Percentiles rank a stretch among this genome's conserved stretches.
These are phyloP conservation scores for Penicillium steckii DNA, from an alignment of 495 filamentous ascomycete species.

Conservation along the genomic window DNA sequence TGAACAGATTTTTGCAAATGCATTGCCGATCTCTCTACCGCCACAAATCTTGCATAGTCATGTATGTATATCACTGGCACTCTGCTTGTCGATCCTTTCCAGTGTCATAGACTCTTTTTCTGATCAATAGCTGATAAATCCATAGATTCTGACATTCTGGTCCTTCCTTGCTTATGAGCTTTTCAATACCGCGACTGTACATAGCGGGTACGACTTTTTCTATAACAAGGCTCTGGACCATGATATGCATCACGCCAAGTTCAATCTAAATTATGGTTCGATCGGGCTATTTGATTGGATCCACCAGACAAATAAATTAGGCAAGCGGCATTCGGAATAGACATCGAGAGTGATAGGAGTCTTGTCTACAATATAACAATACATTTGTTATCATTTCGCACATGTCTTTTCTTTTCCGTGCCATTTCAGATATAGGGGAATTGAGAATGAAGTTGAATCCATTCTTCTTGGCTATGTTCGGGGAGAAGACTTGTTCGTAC, in stretches of 20 bases:
- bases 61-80: slow-evolving; percentile 17
- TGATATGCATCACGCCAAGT: slow-evolving; percentile 51
- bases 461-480: too few species aligned
- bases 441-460: too few species aligned
- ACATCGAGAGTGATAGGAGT: too few species aligned
- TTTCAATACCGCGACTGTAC: slow-evolving; percentile 50
- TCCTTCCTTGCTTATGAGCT: slow-evolving; percentile 44
- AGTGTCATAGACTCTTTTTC: too few species aligned
- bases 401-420: too few species aligned
- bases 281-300: slow-evolving; percentile 37
- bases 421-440: too few species aligned
- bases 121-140: background rate
- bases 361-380: too few species aligned
- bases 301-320: slow-evolving; percentile 35
- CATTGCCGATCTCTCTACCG: slow-evolving; percentile 52
- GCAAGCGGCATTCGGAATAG: slow-evolving; percentile 20
- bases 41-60: slow-evolving; percentile 46
- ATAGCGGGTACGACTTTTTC: slow-evolving; percentile 57
- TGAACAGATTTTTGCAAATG: slow-evolving; percentile 56
- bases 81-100: too few species aligned
- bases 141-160: slow-evolving; percentile 47
- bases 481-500: too few species aligned
- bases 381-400: too few species aligned
- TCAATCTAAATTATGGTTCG: slow-evolving; percentile 36
- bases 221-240: slow-evolving; percentile 44